Base-by-base conservation (phyloP, 305 asterid genomes). In the Euphrasia arctica region DNA sequence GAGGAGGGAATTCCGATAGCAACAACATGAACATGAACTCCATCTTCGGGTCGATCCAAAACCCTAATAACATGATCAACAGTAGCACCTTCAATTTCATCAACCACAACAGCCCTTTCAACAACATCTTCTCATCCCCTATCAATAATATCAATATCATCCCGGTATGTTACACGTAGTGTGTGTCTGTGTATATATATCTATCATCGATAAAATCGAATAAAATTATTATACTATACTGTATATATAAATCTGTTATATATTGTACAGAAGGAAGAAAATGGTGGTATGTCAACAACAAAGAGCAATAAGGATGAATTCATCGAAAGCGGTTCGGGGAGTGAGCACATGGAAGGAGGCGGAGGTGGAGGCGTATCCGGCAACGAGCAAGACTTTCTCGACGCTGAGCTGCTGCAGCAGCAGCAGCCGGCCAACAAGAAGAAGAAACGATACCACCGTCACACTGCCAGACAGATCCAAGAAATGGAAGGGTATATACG, bases 391-490 rank as follows among this genome's bases (percentile, higher is more conserved):
- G 98, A 91, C 60, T 81, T 79, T 18, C 88, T 82, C 2, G 83
- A 69, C 28, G 9, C 1, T 13, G 84, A 79, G 45, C 84, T 69
- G 0, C 78, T 4, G 3, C 42, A 9, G 57, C 29, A 9, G 57
- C 29, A 18, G 22, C 22, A 18, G 22, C 22, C 45, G 31, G 12
- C 73, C 5, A 89, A 89, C 7, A 89, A 89, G 77, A 90, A 83
- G 68, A 90, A 83, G 68, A 89, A 92, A 66, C 96, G 95, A 58
- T 92, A 92, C 77, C 98, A 92, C 64, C 83, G 98, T 34, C 98
- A 92, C 80, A 92, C 96, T 0, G 74, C 96, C 12, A 82, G 80
- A 15, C 97, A 92, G 88, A 92, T 92, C 90, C 97, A 92, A 70
- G 95, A 92, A 80, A 92, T 92, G 98, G 98, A 92, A 72, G 43